Evolutionary conservation across 176 grass and related monocot species (phyloP), one percentile per base, ranked within the genome.

Genomic region (Eragrostis curvula): DNA sequence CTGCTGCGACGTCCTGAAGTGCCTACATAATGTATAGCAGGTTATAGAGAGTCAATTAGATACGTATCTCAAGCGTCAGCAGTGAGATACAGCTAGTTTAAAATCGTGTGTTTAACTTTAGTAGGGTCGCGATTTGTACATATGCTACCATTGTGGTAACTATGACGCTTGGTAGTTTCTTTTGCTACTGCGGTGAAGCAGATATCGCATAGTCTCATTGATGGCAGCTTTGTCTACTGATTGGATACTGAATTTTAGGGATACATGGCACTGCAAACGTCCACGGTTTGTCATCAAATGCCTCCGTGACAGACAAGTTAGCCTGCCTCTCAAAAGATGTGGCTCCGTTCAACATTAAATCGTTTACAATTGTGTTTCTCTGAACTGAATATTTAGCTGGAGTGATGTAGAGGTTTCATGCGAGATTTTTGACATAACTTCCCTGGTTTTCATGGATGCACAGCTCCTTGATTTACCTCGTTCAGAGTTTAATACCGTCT

Each of bases 1-100:
- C 90, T 25, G 79, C 74, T 85, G 28, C 81, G 23, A 87, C 61
- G 41, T 66, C 84, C 36, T 90, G 63, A 79, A 66, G 6, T 73
- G 40, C 40, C 24, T 61, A 61, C 23, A 28, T 28, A 13, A 28
- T 12, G 23, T 27, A 12, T 61, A 57, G 58, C 58, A 61, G 58
- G 23, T 24, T 28, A 8, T 27, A 28, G 50, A 13, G 39, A 58
- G 14, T 41, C 25, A 11, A 50, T 24, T 66, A 24, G 46, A 23
- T 78, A 57, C 49, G 16, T 24, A 41, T 65, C 29, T 86, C 42
- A 57, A 41, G 17, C 49, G 55, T 36, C 68, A 46, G 67, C 49
- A 62, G 9, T 0, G 39, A 15, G 65, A 25, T 10, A 52, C 40
- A 60, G 73, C 16, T 66, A 81, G 87, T 53, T 1, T 78, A 42